Conservation (phyloP, 2,329 filamentous ascomycete species). For the Podosphaera xanthii region DNA sequence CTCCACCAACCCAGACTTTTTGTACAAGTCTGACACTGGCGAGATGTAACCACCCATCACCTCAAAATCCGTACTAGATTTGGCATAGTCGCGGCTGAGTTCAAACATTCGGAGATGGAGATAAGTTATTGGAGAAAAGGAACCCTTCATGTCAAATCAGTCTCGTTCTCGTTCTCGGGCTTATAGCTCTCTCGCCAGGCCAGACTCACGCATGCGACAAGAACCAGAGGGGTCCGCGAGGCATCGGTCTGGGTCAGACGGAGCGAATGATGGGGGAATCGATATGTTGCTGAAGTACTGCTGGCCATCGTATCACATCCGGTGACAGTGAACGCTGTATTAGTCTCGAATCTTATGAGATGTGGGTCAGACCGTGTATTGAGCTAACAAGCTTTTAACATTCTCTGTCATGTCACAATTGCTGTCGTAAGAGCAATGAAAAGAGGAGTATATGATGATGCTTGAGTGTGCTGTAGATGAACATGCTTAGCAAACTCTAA, state of each 20-base stretch:
- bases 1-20: slow-evolving; percentile 56
- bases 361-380: no score
- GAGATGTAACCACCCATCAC: slow-evolving; percentile 69
- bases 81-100: slow-evolving; percentile 55
- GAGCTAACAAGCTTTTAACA: no score
- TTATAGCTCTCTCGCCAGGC: background rate
- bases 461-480: no score
- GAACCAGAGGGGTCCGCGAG: slow-evolving; percentile 36
- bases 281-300: slow-evolving; percentile 19
- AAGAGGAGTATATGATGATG: no score
- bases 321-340: no score
- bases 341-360: no score
- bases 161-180: background rate
- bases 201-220: slow-evolving; percentile 31
- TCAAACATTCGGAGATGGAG: slow-evolving; percentile 73
- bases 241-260: slow-evolving; percentile 30
- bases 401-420: no score
- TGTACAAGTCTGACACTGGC: slow-evolving; percentile 40
- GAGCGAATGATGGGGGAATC: slow-evolving; percentile 36
- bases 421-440: no score
- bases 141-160: slow-evolving; percentile 16
- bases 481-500: no score
- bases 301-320: no score
- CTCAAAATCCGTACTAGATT: slow-evolving; percentile 56
- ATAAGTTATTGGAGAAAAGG: slow-evolving; percentile 54